Evolutionary conservation across 805 yeast genomes (phyloP), one percentile per base, ranked within the genome.

Genomic region (Saccharomycopsis microspora): DNA sequence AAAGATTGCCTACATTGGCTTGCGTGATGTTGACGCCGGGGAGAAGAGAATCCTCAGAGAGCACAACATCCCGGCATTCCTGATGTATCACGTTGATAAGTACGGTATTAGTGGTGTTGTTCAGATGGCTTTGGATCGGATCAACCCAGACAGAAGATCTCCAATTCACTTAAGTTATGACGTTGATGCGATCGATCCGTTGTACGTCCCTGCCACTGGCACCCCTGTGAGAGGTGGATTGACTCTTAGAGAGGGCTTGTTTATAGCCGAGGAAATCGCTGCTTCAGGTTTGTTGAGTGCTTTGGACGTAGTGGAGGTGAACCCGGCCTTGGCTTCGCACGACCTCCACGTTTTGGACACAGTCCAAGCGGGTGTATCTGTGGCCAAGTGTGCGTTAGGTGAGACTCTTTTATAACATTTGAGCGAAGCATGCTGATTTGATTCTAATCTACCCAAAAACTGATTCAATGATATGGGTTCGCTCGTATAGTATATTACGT

Each of bases 221-320:
- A 93, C 98, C 1, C 90, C 97, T 40, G 98, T 90, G 10, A 80
- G 95, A 63, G 97, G 97, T 55, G 98, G 98, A 3, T 71, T 90
- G 55, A 82, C 96, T 5, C 74, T 90, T 64, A 78, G 98, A 68
- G 98, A 90, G 67, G 97, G 96, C 44, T 74, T 93, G 62, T 90
- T 83, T 62, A 66, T 90, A 46, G 93, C 89, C 52, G 98, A 90
- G 68, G 93, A 90, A 55, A 71, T 89, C 34, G 96, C 96, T 5
- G 86, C 79, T 59, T 77, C 95, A 31, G 96, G 96, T n/a, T 76
- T 80, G 55, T 74, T 90, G 53, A 80, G 81, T 7, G 93, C 95
- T 8, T 69, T 90, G 64, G 98, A 90, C 63, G 76, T 90, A 41
- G 97, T 90, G 31, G 98, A 90, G 66, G 85, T 89, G 55, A 90